phyloP scores from a whole-genome alignment of 106 monocot species.

The Allium sativum region DNA sequence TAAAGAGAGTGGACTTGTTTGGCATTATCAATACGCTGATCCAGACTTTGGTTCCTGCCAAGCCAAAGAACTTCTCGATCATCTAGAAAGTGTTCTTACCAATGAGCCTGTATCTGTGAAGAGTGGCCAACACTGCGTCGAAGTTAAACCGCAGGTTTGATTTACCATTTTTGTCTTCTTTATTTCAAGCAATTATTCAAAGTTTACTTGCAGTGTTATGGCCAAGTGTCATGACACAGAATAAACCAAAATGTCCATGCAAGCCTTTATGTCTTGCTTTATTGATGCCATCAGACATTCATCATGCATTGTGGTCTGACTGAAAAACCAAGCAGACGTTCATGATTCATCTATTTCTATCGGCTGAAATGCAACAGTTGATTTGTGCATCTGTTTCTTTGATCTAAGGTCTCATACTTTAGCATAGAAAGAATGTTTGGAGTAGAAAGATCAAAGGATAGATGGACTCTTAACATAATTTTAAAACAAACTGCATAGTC shows the following conservation, averaged over 20 bases:
- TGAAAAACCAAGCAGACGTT: too few relatives aligned
- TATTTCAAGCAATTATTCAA: too few relatives aligned
- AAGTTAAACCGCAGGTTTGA: constrained; percentile 28
- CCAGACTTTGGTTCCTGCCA: constrained; percentile 52
- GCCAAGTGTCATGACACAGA: too few relatives aligned
- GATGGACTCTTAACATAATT: background rate
- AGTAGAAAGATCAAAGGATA: background rate
- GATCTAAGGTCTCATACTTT: background rate
- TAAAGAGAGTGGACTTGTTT: constrained; percentile 42
- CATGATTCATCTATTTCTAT: too few relatives aligned
- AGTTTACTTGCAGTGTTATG: too few relatives aligned
- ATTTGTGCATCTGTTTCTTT: too few relatives aligned
- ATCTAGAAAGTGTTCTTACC: constrained; percentile 44
- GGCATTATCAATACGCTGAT: constrained; percentile 47
- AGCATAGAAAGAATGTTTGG: background rate
- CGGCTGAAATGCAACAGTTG: too few relatives aligned
- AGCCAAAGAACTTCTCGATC: constrained; percentile 49
- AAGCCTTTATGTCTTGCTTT: too few relatives aligned
- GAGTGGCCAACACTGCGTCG: constrained; percentile 27
- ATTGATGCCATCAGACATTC: too few relatives aligned
- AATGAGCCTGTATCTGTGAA: constrained; percentile 54
- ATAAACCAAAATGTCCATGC: too few relatives aligned
- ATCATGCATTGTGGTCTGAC: too few relatives aligned
- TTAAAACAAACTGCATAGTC: background rate
- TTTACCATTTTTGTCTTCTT: too few relatives aligned